Percentiles rank a stretch among this genome's conserved stretches.
Evolutionary conservation across 257 asterid species (phyloP).

Genomic region (Przewalskia tangutica): DNA sequence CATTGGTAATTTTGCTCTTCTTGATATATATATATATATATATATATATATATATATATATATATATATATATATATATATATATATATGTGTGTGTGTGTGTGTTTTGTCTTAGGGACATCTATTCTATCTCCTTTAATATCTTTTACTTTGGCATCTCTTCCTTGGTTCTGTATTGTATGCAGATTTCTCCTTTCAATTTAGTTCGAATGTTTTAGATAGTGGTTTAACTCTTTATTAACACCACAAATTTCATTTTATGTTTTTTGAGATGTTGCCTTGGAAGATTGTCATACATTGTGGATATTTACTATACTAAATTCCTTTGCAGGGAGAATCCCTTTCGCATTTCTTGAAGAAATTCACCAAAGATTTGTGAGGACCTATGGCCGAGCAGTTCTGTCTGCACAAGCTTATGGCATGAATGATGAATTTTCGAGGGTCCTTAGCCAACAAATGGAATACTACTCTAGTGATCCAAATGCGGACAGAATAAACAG

Average conservation of each 20-base stretch:
- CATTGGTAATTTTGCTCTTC: neutral
- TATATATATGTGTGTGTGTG: too few relatives aligned
- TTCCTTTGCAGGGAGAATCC: slow-evolving; percentile 63
- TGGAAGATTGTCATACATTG: neutral
- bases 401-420: slow-evolving; percentile 93
- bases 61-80: neutral
- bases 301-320: neutral
- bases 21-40: neutral
- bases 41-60: neutral
- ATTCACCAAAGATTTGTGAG: slow-evolving; percentile 92
- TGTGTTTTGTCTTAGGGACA: neutral
- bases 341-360: slow-evolving; percentile 95
- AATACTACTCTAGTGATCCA: slow-evolving; percentile 87
- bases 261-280: neutral
- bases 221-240: neutral
- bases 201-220: neutral
- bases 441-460: slow-evolving; percentile 93
- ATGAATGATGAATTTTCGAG: slow-evolving; percentile 98
- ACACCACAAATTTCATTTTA: neutral
- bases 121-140: neutral
- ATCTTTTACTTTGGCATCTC: neutral
- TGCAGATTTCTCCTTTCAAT: neutral
- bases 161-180: neutral
- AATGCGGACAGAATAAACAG: slow-evolving; percentile 96
- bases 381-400: slow-evolving; percentile 90